Evolutionary conservation across 176 grass and related monocot species (phyloP).

Genomic region (Coix lacrymajobi): DNA sequence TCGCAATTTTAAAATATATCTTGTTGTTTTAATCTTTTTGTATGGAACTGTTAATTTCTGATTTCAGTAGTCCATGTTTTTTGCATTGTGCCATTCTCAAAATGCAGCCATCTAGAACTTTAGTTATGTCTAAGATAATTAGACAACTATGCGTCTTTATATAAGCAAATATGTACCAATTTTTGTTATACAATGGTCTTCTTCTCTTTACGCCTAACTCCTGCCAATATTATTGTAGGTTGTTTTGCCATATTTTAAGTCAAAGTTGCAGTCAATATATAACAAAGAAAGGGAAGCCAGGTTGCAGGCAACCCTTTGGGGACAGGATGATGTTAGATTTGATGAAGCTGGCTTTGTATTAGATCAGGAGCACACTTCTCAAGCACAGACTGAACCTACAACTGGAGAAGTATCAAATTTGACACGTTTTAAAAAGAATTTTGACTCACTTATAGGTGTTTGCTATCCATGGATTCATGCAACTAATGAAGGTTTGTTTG

Average conservation of each 20-base stretch:
- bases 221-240: slow-evolving; percentile 46
- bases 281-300: slow-evolving; percentile 97
- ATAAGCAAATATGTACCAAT: background rate
- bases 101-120: background rate
- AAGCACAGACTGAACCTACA: slow-evolving; percentile 28
- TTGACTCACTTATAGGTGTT: slow-evolving; percentile 58
- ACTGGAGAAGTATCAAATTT: slow-evolving; percentile 47
- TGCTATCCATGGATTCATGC: slow-evolving; percentile 99
- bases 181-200: background rate
- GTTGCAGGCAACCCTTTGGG: slow-evolving; percentile 98
- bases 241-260: slow-evolving; percentile 96
- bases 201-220: slow-evolving; percentile 5
- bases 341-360: slow-evolving; percentile 64
- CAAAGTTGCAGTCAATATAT: slow-evolving; percentile 89
- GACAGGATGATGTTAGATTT: slow-evolving; percentile 61
- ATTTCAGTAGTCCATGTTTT: background rate
- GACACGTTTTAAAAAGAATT: slow-evolving; percentile 66
- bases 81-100: background rate
- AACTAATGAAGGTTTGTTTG: slow-evolving; percentile 72
- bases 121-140: background rate
- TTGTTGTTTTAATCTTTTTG: background rate
- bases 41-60: background rate
- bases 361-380: slow-evolving; percentile 71
- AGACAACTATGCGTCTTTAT: background rate
- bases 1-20: background rate